Base-by-base conservation (phyloP, 176 grass and related monocot species). In the Calamus simplicifolius region DNA sequence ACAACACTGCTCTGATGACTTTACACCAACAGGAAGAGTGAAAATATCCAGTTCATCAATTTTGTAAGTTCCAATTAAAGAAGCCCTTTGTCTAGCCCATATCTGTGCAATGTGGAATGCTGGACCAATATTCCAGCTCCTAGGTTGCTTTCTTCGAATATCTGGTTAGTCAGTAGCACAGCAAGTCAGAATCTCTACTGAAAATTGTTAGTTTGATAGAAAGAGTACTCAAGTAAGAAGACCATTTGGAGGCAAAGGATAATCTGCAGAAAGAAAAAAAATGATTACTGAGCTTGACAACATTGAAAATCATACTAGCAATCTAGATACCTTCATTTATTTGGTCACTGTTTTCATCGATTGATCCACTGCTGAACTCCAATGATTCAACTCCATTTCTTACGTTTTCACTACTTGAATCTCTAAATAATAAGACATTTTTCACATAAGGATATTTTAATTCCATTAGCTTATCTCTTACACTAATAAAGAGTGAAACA, bases 21-120 rank as follows among this genome's bases (percentile, higher is more conserved):
- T 97, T 58, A 88, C 84, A 80, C 87, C 81, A 72, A 97, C 78
- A 55, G 92, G 92, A 62, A 85, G 69, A 80, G 72, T 76, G 54
- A 88, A 75, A 57, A 29, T 69, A 70, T 91, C 52, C 8, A 80
- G 60, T 67, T 77, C 78, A 69, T 71, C 64, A 18, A 54, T 83
- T 69, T 67, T 75, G 54, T 21, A 74, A 61, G 19, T 59, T 83
- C 51, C 55, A 62, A 54, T 77, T 57, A 70, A 53, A 23, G 35
- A 48, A 30, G 30, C 61, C 16, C 65, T 73, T 65, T 91, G 75
- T 78, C 91, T 86, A 56, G 87, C 87, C 87, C 92, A 91, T 49
- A 82, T 25, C 31, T 85, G 81, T 59, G 84, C 92, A 54, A 97
- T 77, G 28, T 61, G 75, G 83, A 91, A 88, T 75, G 78, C 80